These are phyloP conservation scores for Cryptococcus sp. DNA, from an alignment of 1,284 basidiomycete species.

Conservation along the genomic window DNA sequence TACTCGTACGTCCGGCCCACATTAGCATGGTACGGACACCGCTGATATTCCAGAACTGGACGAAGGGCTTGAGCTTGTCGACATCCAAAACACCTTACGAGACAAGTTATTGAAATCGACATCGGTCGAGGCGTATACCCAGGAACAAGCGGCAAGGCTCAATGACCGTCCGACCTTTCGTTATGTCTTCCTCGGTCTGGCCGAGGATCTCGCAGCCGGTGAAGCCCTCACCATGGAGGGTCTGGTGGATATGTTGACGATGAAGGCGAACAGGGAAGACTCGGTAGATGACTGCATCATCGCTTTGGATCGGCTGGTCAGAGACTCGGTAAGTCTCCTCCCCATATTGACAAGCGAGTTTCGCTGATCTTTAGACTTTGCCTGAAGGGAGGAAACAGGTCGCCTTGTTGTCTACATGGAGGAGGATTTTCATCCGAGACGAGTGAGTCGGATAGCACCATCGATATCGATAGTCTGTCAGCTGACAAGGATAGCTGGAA, in stretches of 20 bases:
- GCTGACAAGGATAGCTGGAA: constrained; percentile 27
- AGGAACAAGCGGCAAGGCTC: constrained; percentile 13
- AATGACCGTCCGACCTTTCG: constrained; percentile 24
- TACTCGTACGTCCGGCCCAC: constrained; percentile 18
- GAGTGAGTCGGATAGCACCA: constrained; percentile 54
- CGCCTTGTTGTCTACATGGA: constrained; percentile 72
- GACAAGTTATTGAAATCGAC: constrained; percentile 18
- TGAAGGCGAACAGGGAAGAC: constrained; percentile 48
- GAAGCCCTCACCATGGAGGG: constrained; percentile 48
- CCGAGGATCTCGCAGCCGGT: constrained; percentile 37
- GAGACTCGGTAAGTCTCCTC: constrained; percentile 38
- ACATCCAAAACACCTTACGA: constrained; percentile 51
- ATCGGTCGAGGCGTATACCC: constrained; percentile 12
- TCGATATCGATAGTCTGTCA: too few species aligned
- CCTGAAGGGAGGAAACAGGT: constrained; percentile 64
- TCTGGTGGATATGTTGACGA: constrained; percentile 51
- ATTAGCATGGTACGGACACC: neutral
- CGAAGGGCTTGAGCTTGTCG: constrained; percentile 52
- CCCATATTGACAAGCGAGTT: too few species aligned
- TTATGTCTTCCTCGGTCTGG: constrained; percentile 21
- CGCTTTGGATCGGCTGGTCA: constrained; percentile 49
- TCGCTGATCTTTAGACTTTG: too few species aligned
- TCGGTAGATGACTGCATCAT: constrained; percentile 45
- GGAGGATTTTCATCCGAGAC: constrained; percentile 78
- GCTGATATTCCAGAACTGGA: constrained; percentile 43